These are phyloP conservation scores for Peterozyma xylosa DNA, from an alignment of 805 yeast species.

Conservation along the genomic window DNA sequence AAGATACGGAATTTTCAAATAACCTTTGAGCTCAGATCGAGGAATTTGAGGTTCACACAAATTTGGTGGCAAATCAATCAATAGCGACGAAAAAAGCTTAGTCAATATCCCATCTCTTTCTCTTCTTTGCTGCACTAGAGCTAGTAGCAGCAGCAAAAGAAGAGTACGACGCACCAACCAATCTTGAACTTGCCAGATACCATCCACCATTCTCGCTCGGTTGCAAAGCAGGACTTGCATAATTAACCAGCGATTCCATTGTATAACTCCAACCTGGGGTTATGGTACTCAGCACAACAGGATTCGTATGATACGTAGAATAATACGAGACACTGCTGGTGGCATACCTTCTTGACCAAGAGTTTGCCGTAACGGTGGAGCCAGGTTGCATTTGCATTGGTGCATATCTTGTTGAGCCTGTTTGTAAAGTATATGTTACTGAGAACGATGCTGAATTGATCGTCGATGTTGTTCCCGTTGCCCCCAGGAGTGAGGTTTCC, in stretches of 20 bases:
- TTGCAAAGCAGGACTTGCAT: constrained; percentile 63
- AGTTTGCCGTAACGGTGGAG: constrained; percentile 51
- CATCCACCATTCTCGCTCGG: constrained; percentile 54
- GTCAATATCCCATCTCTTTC: constrained; percentile 24
- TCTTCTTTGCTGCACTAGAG: constrained; percentile 16
- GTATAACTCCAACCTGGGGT: constrained; percentile 85
- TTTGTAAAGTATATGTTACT: constrained; percentile 69
- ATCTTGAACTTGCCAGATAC: constrained; percentile 55
- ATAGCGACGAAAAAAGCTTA: constrained; percentile 2
- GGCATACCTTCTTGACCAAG: constrained; percentile 61
- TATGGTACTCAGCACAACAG: constrained; percentile 49
- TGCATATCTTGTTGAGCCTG: constrained; percentile 74
- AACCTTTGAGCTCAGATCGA: too few species aligned
- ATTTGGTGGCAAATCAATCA: not conserved
- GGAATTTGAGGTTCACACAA: too few species aligned
- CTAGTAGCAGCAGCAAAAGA: not conserved
- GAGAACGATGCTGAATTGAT: constrained; percentile 48
- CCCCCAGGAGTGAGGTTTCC: constrained; percentile 21
- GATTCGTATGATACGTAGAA: constrained; percentile 35
- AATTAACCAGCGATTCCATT: constrained; percentile 53
- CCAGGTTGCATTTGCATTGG: constrained; percentile 94
- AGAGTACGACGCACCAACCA: constrained; percentile 22
- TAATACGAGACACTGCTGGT: constrained; percentile 63
- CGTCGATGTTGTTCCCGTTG: constrained; percentile 33
- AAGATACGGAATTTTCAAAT: too few species aligned